Evolutionary conservation across 208 protist genomes (phyloP).

Genomic region (Zelonia costaricensis): DNA sequence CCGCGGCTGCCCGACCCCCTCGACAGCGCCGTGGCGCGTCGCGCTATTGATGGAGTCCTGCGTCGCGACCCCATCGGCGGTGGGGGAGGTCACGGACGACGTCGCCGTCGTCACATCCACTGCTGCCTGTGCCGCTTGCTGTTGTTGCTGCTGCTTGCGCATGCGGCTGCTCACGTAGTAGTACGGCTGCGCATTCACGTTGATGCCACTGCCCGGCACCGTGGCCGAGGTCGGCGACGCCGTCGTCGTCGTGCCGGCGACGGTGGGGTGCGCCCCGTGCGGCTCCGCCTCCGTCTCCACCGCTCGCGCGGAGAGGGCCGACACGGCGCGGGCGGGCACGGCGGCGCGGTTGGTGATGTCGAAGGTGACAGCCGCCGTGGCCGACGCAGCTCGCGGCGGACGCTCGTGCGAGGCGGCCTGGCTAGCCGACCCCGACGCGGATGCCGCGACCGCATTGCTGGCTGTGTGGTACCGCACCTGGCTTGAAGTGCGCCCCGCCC

Average conservation of each 20-base stretch:
- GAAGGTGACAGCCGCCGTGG: slow-evolving; percentile 7
- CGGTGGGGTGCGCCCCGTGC: background rate
- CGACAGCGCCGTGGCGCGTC: no score
- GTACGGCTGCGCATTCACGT: slow-evolving; percentile 68
- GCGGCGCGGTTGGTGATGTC: slow-evolving; percentile 29
- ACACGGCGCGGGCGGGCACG: background rate
- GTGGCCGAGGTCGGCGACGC: slow-evolving; percentile 17
- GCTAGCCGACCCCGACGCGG: no score
- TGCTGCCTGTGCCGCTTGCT: slow-evolving; percentile 10
- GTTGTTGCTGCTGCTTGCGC: slow-evolving; percentile 32
- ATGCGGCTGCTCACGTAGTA: slow-evolving; percentile 53
- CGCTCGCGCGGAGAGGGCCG: background rate
- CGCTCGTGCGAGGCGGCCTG: background rate
- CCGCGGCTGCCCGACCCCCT: background rate
- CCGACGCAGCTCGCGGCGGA: slow-evolving; percentile 7
- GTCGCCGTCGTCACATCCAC: background rate
- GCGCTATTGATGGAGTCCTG: no score
- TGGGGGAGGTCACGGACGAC: background rate
- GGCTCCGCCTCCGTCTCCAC: background rate
- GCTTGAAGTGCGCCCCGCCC: background rate
- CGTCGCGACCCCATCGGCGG: background rate
- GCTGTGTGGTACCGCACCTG: slow-evolving; percentile 20
- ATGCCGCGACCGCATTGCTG: no score
- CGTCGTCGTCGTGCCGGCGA: slow-evolving; percentile 1
- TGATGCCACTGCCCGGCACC: slow-evolving; percentile 42